Evolutionary conservation across 352 stramenopile species (phyloP).

Genomic region (Phytophthora ohioensis): DNA sequence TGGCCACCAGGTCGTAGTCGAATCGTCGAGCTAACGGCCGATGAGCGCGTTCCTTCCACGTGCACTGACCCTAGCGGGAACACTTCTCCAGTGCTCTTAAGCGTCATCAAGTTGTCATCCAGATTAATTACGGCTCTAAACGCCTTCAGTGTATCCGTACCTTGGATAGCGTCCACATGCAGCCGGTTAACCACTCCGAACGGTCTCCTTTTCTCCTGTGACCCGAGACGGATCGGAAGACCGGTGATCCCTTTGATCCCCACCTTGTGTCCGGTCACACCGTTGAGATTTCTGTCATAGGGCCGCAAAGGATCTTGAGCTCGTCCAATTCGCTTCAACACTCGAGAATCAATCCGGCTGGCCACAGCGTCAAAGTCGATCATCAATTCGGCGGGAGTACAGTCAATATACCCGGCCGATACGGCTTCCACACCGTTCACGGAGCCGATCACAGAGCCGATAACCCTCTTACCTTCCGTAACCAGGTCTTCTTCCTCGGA

Average conservation of each 20-base stretch:
- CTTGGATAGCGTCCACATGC: not conserved
- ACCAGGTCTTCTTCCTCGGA: too few relatives aligned
- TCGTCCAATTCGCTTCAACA: not conserved
- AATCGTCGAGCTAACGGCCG: too few relatives aligned
- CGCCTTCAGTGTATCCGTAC: not conserved
- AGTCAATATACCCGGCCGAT: too few relatives aligned
- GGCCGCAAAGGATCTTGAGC: too few relatives aligned
- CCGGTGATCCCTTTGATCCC: not conserved
- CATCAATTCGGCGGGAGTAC: not conserved
- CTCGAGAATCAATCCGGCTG: not conserved
- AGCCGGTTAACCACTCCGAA: not conserved
- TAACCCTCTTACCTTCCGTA: too few relatives aligned
- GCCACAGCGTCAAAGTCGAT: not conserved
- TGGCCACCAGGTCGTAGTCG: too few relatives aligned
- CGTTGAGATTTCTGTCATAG: not conserved
- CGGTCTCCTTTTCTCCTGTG: not conserved
- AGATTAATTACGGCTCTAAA: constrained; percentile 13
- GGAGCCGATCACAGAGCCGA: too few relatives aligned
- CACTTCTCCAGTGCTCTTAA: constrained; percentile 12
- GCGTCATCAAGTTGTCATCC: not conserved
- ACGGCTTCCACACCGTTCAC: too few relatives aligned
- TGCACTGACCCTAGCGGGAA: not conserved
- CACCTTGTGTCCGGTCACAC: not conserved
- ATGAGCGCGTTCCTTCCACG: too few relatives aligned
- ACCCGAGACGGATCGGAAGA: not conserved